Conservation (phyloP, 257 asterid species). For the Mentha longifolia region DNA sequence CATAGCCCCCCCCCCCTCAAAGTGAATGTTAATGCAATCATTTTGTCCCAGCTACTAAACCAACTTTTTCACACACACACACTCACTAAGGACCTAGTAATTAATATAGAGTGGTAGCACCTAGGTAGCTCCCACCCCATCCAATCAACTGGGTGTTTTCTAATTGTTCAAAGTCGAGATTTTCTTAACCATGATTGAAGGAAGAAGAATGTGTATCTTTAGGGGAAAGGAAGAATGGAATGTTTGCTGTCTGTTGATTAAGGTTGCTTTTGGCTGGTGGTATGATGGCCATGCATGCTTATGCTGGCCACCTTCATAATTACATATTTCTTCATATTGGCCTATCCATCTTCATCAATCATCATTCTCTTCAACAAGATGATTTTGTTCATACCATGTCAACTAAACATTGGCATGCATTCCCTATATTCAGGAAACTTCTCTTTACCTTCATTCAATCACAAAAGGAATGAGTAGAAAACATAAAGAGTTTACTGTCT, state of each 20-base stretch:
- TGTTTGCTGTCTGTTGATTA: neutral
- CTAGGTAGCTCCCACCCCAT: neutral
- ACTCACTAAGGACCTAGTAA: neutral
- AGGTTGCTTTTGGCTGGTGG: conserved; percentile 6
- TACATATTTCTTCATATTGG: neutral
- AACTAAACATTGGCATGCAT: neutral
- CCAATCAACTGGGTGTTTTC: neutral
- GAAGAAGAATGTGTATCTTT: neutral
- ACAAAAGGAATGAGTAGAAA: too few relatives aligned
- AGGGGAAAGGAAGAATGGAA: conserved; percentile 10
- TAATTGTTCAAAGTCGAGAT: conserved; percentile 5
- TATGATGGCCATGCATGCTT: conserved; percentile 15
- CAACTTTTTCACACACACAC: neutral
- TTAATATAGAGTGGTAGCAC: neutral
- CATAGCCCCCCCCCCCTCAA: neutral
- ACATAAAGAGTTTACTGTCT: too few relatives aligned
- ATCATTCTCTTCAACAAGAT: neutral
- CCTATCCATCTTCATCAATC: neutral
- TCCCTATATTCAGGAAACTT: conserved; percentile 16
- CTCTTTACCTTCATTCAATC: neutral
- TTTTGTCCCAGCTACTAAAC: conserved; percentile 7
- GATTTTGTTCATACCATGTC: neutral
- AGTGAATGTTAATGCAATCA: conserved; percentile 11
- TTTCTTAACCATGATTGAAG: neutral
- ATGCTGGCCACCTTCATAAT: conserved; percentile 7